phyloP scores from a whole-genome alignment of 176 grass and related monocot species.

The Oryza longistaminata region DNA sequence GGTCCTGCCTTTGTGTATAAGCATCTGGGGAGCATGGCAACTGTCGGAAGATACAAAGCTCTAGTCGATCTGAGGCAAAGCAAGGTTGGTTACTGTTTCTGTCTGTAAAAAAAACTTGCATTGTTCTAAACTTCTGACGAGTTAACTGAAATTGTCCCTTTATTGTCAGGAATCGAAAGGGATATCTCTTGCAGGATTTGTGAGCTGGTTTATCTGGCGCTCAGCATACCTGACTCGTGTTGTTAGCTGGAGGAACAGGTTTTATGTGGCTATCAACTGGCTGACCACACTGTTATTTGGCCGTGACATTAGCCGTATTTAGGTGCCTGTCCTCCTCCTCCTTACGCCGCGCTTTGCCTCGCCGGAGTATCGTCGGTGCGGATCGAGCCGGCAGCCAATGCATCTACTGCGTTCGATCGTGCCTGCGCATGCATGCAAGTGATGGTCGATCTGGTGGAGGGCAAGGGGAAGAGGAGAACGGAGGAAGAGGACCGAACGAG shows the following conservation, averaged over 20 bases:
- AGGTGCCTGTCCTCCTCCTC: neutral
- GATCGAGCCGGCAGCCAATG: neutral
- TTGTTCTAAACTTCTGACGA: neutral
- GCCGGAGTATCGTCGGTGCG: neutral
- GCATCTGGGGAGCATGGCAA: conserved; percentile 96
- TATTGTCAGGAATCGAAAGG: conserved; percentile 76
- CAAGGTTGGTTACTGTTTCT: conserved; percentile 57
- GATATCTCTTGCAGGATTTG: conserved; percentile 85
- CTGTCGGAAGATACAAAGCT: conserved; percentile 96
- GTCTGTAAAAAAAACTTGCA: neutral
- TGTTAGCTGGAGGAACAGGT: conserved; percentile 93
- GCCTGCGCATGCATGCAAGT: conserved; percentile 6
- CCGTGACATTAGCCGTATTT: conserved; percentile 88
- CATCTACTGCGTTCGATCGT: neutral
- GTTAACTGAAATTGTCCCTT: neutral
- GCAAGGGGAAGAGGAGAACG: neutral
- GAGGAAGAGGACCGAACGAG: neutral
- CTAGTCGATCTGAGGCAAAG: conserved; percentile 84
- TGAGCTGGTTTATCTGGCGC: conserved; percentile 92
- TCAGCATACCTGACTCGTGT: conserved; percentile 92
- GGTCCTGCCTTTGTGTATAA: conserved; percentile 81
- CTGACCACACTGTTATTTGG: conserved; percentile 90
- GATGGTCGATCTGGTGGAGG: conserved; percentile 1
- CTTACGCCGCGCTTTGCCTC: neutral
- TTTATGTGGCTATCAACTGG: conserved; percentile 97